phyloP scores from a whole-genome alignment of 1,139 yeast genomes.

The Taiozyma sp. region DNA sequence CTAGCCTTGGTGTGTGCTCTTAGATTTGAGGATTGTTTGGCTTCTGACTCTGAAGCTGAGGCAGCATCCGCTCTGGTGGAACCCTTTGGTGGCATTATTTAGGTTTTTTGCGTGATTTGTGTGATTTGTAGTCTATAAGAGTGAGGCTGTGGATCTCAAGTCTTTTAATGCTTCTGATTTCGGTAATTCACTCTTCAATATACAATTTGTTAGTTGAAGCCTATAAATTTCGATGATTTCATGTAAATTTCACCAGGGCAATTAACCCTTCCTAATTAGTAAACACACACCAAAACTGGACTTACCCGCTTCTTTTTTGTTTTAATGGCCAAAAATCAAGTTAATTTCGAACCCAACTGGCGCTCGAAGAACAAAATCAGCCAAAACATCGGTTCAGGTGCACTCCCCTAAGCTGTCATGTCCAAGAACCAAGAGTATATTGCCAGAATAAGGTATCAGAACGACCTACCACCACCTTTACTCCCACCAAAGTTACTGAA shows the following conservation, averaged over 20 bases:
- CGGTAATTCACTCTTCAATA: no score
- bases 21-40: conserved; percentile 13
- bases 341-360: background rate
- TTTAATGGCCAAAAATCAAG: background rate
- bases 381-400: background rate
- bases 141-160: background rate
- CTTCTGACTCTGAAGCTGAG: conserved; percentile 24
- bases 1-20: conserved; percentile 49
- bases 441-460: conserved; percentile 80
- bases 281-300: background rate
- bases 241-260: background rate
- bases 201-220: background rate
- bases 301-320: background rate
- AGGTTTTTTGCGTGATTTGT: background rate
- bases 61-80: conserved; percentile 17
- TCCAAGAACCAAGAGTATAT: conserved; percentile 77
- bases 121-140: background rate
- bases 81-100: conserved; percentile 22
- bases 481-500: conserved; percentile 83
- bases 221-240: background rate
- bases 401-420: conserved; percentile 21
- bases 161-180: no score
- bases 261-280: background rate
- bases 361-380: no score
- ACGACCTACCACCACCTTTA: conserved; percentile 91